Evolutionary conservation across 2,329 filamentous ascomycete species (phyloP), one percentile per base, ranked within the genome.

Genomic region (Blumeria graminis): DNA sequence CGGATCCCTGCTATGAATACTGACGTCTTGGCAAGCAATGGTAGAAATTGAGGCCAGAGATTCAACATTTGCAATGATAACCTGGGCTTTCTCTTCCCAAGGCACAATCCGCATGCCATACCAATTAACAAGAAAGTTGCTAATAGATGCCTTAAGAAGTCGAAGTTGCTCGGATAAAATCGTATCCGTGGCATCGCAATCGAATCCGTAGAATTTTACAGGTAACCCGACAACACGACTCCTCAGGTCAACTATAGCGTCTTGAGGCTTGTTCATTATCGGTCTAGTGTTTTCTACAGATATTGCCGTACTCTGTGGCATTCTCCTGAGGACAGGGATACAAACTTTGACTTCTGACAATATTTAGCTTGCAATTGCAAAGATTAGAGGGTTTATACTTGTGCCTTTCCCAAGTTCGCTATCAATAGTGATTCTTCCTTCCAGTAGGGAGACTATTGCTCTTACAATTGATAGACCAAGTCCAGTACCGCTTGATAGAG

Each of bases 391-490:
- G 51, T 7, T 18, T 62, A 78, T 71, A 53, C 73, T 71, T 0
- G 79, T 81, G 1, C 79, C 79, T 43, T 72, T 69, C 1, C 72
- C 72, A 11, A 72, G 68, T 55, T 75, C 70, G 54, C 73, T 80
- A 50, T 73, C 72, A 33, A 84, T 72, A 9, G 76, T 72, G 51
- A 85, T 77, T 3, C 71, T 72, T 0, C 81, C 81, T 54, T 75
- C 72, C 0, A 85, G 69, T 11, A 77, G 73, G 53, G 74, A 72
- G 10, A 83, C 75, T 39, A 84, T 77, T 56, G 72, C 71, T 33
- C 73, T 72, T 16, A 84, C 80, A n/a, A 84, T 80, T 3, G 76
- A 78, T 33, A 84, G 67, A 0, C 81, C 81, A 0, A 84, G 68
- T 0, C 80, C 80, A 1, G 77, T 78, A 0, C 80, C 80, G 11